Conservation (phyloP, 768 basidiomycete genomes). For the Dentipellis sp. region DNA sequence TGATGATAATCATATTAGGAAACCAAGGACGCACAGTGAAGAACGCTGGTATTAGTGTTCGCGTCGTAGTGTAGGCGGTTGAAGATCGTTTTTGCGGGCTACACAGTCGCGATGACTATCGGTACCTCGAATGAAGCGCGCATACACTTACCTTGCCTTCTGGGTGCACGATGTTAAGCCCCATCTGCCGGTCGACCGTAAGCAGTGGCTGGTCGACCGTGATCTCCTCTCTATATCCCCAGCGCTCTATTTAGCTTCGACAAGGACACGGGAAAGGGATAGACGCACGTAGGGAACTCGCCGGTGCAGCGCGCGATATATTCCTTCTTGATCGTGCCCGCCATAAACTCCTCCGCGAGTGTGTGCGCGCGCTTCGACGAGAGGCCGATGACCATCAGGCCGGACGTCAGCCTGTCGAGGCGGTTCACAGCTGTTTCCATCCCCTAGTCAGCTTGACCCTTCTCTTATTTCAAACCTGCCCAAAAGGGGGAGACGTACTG, state of each 20-base stretch:
- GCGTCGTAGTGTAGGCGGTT: constrained; percentile 72
- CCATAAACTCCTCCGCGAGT: constrained; percentile 75
- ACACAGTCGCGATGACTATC: background rate
- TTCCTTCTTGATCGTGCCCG: constrained; percentile 79
- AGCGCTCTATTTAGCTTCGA: background rate
- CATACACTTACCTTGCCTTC: constrained; percentile 69
- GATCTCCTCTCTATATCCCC: constrained; percentile 55
- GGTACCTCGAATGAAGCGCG: background rate
- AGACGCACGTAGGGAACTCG: constrained; percentile 74
- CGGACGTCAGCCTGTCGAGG: constrained; percentile 88
- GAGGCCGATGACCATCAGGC: constrained; percentile 88
- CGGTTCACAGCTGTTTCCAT: constrained; percentile 76
- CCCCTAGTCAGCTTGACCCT: too few relatives aligned
- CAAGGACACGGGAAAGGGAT: background rate
- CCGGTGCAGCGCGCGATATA: constrained; percentile 87
- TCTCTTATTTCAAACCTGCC: too few relatives aligned
- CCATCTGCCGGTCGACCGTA: constrained; percentile 94
- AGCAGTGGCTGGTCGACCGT: constrained; percentile 79
- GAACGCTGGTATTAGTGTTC: constrained; percentile 73
- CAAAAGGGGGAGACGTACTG: constrained; percentile 41
- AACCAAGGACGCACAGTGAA: constrained; percentile 53
- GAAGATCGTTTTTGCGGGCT: constrained; percentile 89
- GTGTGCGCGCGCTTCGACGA: constrained; percentile 56
- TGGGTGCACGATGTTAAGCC: constrained; percentile 90
- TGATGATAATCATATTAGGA: background rate